Conservation (phyloP, 202 grass and related monocot genomes). For the Cymbopogon flexuosus region DNA sequence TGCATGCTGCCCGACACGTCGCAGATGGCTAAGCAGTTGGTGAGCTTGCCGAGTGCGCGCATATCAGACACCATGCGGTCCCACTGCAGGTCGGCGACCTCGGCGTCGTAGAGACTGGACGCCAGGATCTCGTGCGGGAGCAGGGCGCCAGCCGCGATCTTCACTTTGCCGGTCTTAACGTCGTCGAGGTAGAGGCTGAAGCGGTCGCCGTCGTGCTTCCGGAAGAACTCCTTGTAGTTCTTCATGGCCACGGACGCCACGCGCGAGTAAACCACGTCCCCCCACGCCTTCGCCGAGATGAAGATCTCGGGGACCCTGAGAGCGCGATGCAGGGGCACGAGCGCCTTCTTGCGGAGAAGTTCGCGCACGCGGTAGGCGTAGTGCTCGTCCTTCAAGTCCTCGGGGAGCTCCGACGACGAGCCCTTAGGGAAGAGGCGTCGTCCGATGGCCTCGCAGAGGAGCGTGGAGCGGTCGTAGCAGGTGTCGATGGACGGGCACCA, state of each 20-base stretch:
- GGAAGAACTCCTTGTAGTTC: slow-evolving; percentile 55
- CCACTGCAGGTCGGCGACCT: slow-evolving; percentile 72
- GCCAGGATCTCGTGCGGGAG: slow-evolving; percentile 54
- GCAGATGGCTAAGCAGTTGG: slow-evolving; percentile 57
- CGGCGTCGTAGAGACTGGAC: slow-evolving; percentile 8
- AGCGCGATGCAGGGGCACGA: slow-evolving; percentile 51
- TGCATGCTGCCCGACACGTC: slow-evolving; percentile 63
- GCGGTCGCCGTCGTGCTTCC: slow-evolving; percentile 42
- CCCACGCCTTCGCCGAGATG: slow-evolving; percentile 50
- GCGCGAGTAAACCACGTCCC: slow-evolving; percentile 45
- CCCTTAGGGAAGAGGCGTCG: slow-evolving; percentile 55
- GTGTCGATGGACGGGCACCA: slow-evolving; percentile 64
- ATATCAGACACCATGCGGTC: slow-evolving; percentile 55
- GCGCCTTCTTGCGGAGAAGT: slow-evolving; percentile 36
- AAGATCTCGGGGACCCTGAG: slow-evolving; percentile 69
- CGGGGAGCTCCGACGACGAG: slow-evolving; percentile 35
- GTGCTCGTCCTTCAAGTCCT: slow-evolving; percentile 17
- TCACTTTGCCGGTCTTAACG: slow-evolving; percentile 46
- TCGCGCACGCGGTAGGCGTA: slow-evolving; percentile 62
- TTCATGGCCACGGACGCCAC: slow-evolving; percentile 79
- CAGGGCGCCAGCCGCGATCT: slow-evolving; percentile 57
- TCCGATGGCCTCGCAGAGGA: slow-evolving; percentile 62
- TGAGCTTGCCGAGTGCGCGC: slow-evolving; percentile 43
- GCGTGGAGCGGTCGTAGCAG: slow-evolving; percentile 57
- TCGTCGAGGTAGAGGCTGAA: slow-evolving; percentile 50